These are phyloP conservation scores for Penicillium paxilli DNA, from an alignment of 495 filamentous ascomycete genomes.

Conservation along the genomic window DNA sequence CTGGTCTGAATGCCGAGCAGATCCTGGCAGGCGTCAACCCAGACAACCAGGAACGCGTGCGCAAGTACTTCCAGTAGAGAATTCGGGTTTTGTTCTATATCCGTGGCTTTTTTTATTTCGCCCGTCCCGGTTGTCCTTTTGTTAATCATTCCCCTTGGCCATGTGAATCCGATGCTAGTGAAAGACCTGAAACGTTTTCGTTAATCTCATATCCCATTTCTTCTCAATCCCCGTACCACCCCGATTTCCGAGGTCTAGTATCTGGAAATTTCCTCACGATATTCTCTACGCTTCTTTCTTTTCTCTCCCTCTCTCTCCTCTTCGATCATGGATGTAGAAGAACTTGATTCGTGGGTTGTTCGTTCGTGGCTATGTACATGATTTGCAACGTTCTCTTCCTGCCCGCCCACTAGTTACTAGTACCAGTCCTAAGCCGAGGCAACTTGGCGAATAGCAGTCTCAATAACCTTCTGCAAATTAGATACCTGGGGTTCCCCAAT, in stretches of 20 bases:
- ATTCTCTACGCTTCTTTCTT: too few species aligned
- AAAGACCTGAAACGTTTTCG: constrained; percentile 21
- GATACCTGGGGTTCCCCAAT: constrained; percentile 50
- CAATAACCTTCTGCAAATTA: constrained; percentile 43
- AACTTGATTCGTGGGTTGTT: background rate
- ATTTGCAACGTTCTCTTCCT: background rate
- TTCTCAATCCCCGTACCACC: constrained; percentile 1
- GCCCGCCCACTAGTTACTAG: too few species aligned
- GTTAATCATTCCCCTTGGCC: constrained; percentile 23
- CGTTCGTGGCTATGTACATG: background rate
- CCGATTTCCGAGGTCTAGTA: background rate
- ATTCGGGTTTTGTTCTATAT: constrained; percentile 24
- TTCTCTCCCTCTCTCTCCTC: background rate
- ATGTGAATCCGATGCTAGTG: constrained; percentile 30
- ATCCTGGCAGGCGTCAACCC: constrained; percentile 69
- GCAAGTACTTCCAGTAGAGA: constrained; percentile 63
- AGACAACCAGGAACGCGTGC: constrained; percentile 74
- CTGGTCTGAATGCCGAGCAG: constrained; percentile 68
- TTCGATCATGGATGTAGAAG: background rate
- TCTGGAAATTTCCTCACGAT: too few species aligned
- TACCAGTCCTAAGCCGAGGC: constrained; percentile 15
- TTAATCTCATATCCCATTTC: constrained; percentile 17
- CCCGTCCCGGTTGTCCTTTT: constrained; percentile 12
- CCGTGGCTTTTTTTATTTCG: constrained; percentile 12
- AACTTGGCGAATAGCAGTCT: constrained; percentile 26